A percentile compares a stretch with the other conserved stretches of the same genome.
Evolutionary conservation across 139 green algal genomes (phyloP).

Genomic region (Coelastrella sp.): DNA sequence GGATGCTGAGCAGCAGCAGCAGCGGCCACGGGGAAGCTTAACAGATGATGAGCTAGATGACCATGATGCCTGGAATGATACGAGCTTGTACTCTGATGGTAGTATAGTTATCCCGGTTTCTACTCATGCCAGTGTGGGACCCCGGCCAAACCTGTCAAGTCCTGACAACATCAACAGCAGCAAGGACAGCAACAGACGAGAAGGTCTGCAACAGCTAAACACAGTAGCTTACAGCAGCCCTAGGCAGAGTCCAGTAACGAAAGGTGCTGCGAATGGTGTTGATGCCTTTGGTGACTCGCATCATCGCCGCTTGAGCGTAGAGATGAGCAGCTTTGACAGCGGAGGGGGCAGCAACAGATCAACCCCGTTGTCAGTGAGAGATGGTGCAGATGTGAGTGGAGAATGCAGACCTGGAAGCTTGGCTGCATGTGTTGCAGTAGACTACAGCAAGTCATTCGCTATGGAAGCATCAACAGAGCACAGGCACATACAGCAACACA

Average conservation of each 20-base stretch:
- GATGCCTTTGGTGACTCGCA: background rate
- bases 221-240: slow-evolving; percentile 18
- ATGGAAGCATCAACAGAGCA: too few relatives aligned
- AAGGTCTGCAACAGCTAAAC: background rate
- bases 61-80: background rate
- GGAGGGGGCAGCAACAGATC: background rate
- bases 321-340: slow-evolving; percentile 3
- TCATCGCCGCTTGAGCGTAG: slow-evolving; percentile 3
- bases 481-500: too few relatives aligned
- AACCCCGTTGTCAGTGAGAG: background rate
- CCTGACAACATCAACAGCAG: background rate
- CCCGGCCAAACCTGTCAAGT: background rate
- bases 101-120: background rate
- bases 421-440: too few relatives aligned
- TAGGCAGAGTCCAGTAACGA: background rate
- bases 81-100: background rate
- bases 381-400: too few relatives aligned
- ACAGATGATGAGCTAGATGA: background rate
- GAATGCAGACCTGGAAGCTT: too few relatives aligned
- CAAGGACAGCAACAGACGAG: background rate
- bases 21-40: background rate
- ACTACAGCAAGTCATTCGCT: too few relatives aligned
- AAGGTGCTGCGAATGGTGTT: background rate
- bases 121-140: slow-evolving; percentile 28
- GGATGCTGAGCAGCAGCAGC: background rate